These are phyloP conservation scores for Aphanomyces cochlioides DNA, from an alignment of 352 stramenopile genomes.

Conservation along the genomic window DNA sequence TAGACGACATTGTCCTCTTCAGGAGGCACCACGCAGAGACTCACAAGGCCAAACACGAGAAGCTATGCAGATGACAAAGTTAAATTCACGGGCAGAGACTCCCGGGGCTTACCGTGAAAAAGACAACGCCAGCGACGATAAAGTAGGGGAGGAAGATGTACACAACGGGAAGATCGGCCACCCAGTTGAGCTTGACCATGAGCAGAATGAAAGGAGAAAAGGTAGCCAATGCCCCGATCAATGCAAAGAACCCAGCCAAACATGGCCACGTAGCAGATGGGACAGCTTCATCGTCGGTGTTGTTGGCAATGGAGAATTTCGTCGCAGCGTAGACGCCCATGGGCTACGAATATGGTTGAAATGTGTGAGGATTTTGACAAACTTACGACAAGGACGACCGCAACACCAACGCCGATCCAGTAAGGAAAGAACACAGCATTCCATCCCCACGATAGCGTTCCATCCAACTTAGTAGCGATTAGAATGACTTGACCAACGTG, in stretches of 20 bases:
- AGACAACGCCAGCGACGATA: not conserved
- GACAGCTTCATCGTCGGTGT: not conserved
- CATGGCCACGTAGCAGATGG: not conserved
- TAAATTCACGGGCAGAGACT: not conserved
- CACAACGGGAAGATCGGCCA: not conserved
- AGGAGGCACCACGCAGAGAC: not conserved
- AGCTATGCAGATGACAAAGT: not conserved
- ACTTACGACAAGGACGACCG: conserved; percentile 13
- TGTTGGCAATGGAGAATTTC: conserved; percentile 5
- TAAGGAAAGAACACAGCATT: conserved; percentile 16
- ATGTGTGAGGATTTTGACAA: not conserved
- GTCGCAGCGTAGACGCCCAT: conserved; percentile 15
- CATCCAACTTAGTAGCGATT: conserved; percentile 23
- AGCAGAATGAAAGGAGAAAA: conserved; percentile 10
- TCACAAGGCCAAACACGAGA: conserved; percentile 7
- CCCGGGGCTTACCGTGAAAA: not conserved
- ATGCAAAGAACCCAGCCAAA: not conserved
- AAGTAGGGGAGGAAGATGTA: conserved; percentile 8
- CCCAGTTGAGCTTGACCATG: conserved; percentile 22
- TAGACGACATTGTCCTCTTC: conserved; percentile 14
- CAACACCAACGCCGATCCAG: conserved; percentile 17
- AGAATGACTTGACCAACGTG: conserved; percentile 22
- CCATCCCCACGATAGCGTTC: conserved; percentile 13
- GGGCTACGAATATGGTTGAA: not conserved
- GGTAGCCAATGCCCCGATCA: not conserved